Evolutionary conservation across 257 asterid genomes (phyloP).

Genomic region (Gardenia jasminoides): DNA sequence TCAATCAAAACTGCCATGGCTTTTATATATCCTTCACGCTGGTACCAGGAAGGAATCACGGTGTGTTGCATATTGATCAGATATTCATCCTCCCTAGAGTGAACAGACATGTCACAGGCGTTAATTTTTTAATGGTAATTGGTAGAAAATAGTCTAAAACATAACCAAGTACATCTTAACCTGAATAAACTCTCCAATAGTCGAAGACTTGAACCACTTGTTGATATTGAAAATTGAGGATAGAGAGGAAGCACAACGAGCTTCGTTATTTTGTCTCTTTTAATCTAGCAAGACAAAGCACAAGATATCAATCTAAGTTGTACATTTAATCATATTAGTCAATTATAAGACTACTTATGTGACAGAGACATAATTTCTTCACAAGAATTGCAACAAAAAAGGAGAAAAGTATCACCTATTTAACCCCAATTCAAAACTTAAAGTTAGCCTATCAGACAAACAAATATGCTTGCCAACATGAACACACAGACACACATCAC

Average conservation of each 20-base stretch:
- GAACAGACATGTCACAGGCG: slow-evolving; percentile 28
- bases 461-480: background rate
- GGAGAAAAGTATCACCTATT: background rate
- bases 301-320: background rate
- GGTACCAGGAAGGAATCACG: slow-evolving; percentile 99
- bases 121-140: slow-evolving; percentile 14
- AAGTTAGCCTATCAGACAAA: background rate
- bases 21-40: slow-evolving; percentile 94
- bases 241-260: slow-evolving; percentile 98
- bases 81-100: slow-evolving; percentile 90
- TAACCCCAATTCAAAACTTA: background rate
- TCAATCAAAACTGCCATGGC: slow-evolving; percentile 92
- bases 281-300: slow-evolving; percentile 50
- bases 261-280: slow-evolving; percentile 76
- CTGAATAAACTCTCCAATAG: slow-evolving; percentile 91
- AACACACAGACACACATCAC: background rate
- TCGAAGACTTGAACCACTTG: slow-evolving; percentile 99
- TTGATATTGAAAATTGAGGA: slow-evolving; percentile 98
- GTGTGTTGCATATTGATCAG: slow-evolving; percentile 99
- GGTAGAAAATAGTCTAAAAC: slow-evolving; percentile 16
- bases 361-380: slow-evolving; percentile 1
- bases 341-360: background rate
- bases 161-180: slow-evolving; percentile 26
- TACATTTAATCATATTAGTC: background rate
- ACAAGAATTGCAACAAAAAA: background rate